Conservation (phyloP, 2,329 filamentous ascomycete genomes). For the Lojkania enalia region DNA sequence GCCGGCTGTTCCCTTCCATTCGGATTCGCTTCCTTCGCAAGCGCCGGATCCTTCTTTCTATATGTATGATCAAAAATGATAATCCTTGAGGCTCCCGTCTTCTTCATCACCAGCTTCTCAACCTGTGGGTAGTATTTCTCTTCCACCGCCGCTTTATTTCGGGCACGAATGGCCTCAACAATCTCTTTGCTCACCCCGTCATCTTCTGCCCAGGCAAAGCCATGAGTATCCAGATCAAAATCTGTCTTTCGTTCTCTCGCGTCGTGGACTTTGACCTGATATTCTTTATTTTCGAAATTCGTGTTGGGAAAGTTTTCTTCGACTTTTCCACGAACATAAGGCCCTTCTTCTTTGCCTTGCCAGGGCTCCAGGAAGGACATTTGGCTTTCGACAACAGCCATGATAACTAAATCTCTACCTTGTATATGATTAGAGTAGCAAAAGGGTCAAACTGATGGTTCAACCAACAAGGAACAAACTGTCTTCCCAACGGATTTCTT, state of each 20-base stretch:
- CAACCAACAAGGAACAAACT: no score
- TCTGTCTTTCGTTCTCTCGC: slow-evolving; percentile 4
- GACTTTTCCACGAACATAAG: slow-evolving; percentile 13
- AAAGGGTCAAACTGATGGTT: no score
- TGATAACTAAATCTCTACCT: no score
- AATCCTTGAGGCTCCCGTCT: slow-evolving; percentile 14
- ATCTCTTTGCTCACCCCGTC: not conserved
- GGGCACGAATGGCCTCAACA: slow-evolving; percentile 5
- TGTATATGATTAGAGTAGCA: no score
- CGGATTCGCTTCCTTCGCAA: slow-evolving; percentile 3
- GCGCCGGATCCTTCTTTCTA: slow-evolving; percentile 4
- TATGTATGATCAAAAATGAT: slow-evolving; percentile 20
- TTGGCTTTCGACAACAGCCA: no score
- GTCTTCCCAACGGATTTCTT: no score
- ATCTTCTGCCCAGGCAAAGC: slow-evolving; percentile 15
- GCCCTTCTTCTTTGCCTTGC: slow-evolving; percentile 7
- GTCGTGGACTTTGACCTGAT: slow-evolving; percentile 6
- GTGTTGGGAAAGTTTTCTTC: slow-evolving; percentile 4
- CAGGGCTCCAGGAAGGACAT: slow-evolving; percentile 20
- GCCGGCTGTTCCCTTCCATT: slow-evolving; percentile 17
- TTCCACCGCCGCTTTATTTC: slow-evolving; percentile 8
- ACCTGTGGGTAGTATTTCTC: slow-evolving; percentile 15
- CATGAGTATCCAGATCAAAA: slow-evolving; percentile 18
- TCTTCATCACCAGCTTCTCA: slow-evolving; percentile 10
- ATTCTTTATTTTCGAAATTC: slow-evolving; percentile 9